A percentile compares a stretch with the other conserved stretches of the same genome.
Conservation (phyloP, 2,329 filamentous ascomycete genomes). For the Hypoxylon sp. region DNA sequence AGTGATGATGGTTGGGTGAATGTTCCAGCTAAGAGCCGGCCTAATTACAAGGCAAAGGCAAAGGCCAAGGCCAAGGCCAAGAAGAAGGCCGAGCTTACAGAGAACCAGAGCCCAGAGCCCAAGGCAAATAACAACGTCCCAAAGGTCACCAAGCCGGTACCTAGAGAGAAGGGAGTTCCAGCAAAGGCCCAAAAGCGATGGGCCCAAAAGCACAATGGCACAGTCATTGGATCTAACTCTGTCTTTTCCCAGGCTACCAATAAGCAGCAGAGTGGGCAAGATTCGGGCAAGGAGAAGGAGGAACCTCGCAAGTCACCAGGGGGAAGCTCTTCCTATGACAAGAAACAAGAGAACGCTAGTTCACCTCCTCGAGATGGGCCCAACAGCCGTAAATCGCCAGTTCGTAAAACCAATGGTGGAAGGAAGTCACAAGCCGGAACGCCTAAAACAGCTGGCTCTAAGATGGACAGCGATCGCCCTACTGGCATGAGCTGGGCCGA, state of each 20-base stretch:
- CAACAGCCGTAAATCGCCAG: background rate
- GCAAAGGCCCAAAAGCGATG: constrained; percentile 3
- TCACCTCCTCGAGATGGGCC: background rate
- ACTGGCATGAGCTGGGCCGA: background rate
- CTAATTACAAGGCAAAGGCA: constrained; percentile 15
- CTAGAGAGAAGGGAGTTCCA: background rate
- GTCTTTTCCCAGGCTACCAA: constrained; percentile 17
- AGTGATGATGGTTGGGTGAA: constrained; percentile 12
- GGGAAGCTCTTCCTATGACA: background rate
- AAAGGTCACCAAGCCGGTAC: background rate
- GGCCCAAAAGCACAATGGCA: constrained; percentile 10
- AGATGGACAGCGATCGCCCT: background rate
- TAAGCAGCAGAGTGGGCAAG: background rate
- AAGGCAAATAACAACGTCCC: background rate
- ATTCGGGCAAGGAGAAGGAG: background rate
- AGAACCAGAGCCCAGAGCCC: background rate
- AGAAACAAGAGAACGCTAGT: background rate
- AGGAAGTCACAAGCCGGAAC: background rate
- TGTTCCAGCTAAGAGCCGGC: constrained; percentile 8
- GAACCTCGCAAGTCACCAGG: too few species aligned
- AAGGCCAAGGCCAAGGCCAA: constrained; percentile 7
- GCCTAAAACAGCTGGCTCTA: background rate
- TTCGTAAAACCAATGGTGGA: background rate
- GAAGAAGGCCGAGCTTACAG: background rate
- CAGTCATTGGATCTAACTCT: constrained; percentile 31